Conservation (phyloP, 1,284 basidiomycete species). For the Coniferiporia weirii region DNA sequence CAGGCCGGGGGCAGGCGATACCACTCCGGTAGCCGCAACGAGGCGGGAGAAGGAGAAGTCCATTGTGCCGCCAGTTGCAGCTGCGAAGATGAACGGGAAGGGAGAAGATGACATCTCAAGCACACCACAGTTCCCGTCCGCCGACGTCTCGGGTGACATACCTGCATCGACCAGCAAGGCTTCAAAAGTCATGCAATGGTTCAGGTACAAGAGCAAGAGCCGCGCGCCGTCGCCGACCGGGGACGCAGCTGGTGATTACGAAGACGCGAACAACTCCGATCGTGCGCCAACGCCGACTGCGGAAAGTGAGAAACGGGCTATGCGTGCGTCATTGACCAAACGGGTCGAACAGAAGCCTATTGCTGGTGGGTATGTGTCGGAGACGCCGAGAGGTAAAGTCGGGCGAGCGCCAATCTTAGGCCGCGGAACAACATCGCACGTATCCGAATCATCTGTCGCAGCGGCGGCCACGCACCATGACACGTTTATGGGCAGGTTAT, state of each 20-base stretch:
- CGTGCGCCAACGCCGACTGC: slow-evolving; percentile 21
- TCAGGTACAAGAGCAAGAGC: slow-evolving; percentile 64
- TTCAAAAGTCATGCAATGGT: slow-evolving; percentile 77
- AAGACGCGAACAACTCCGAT: slow-evolving; percentile 24
- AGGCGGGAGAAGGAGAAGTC: slow-evolving; percentile 13
- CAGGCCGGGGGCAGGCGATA: slow-evolving; percentile 30
- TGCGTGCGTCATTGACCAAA: background rate
- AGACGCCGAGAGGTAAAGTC: background rate
- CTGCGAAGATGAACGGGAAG: background rate
- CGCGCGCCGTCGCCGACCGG: slow-evolving; percentile 25
- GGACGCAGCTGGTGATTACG: slow-evolving; percentile 29
- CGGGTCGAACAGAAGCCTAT: background rate
- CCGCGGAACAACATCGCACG: slow-evolving; percentile 7
- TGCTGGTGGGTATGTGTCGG: background rate
- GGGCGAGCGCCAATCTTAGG: slow-evolving; percentile 3
- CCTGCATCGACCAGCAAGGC: slow-evolving; percentile 70
- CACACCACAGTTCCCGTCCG: slow-evolving; percentile 21
- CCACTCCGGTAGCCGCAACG: background rate
- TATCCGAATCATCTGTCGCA: slow-evolving; percentile 2
- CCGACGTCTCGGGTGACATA: slow-evolving; percentile 32
- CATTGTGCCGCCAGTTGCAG: background rate
- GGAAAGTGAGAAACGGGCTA: slow-evolving; percentile 9
- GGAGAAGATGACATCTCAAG: slow-evolving; percentile 3
- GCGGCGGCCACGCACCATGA: slow-evolving; percentile 11
- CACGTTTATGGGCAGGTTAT: background rate